Evolutionary conservation across 2,329 filamentous ascomycete genomes (phyloP).

Genomic region (Chaetomiaceae sp.): DNA sequence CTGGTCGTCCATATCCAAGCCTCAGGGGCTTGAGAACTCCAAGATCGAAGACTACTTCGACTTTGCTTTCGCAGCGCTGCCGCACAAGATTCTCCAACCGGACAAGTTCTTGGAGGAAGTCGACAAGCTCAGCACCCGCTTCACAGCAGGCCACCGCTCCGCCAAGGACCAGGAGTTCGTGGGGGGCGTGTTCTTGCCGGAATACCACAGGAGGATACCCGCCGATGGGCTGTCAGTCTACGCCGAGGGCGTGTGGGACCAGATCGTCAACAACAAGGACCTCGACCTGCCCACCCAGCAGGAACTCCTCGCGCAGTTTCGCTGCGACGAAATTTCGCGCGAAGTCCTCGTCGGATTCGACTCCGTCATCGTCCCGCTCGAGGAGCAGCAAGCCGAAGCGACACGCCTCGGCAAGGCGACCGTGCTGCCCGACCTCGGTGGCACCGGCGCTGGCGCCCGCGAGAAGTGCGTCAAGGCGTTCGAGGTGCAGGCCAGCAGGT

Average conservation of each 20-base stretch:
- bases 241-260: slow-evolving; percentile 91
- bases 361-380: slow-evolving; percentile 70
- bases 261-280: slow-evolving; percentile 98
- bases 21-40: slow-evolving; percentile 77
- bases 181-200: slow-evolving; percentile 79
- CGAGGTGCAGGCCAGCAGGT: slow-evolving; percentile 82
- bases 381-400: slow-evolving; percentile 75
- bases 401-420: slow-evolving; percentile 64
- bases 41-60: slow-evolving; percentile 97
- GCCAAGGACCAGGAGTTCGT: slow-evolving; percentile 67
- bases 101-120: slow-evolving; percentile 84
- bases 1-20: slow-evolving; percentile 90
- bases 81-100: slow-evolving; percentile 93
- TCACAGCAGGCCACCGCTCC: slow-evolving; percentile 73
- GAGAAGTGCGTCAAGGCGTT: slow-evolving; percentile 74
- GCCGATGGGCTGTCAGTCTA: slow-evolving; percentile 96
- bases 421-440: slow-evolving; percentile 69
- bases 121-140: slow-evolving; percentile 70
- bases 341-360: slow-evolving; percentile 86
- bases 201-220: slow-evolving; percentile 93
- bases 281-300: slow-evolving; percentile 94
- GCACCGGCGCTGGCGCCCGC: slow-evolving; percentile 65
- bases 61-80: slow-evolving; percentile 91
- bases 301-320: slow-evolving; percentile 91
- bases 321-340: slow-evolving; percentile 91